A percentile compares a stretch with the other conserved stretches of the same genome.
phyloP scores from a whole-genome alignment of 257 asterid genomes.

The Salvia miltiorrhiza region DNA sequence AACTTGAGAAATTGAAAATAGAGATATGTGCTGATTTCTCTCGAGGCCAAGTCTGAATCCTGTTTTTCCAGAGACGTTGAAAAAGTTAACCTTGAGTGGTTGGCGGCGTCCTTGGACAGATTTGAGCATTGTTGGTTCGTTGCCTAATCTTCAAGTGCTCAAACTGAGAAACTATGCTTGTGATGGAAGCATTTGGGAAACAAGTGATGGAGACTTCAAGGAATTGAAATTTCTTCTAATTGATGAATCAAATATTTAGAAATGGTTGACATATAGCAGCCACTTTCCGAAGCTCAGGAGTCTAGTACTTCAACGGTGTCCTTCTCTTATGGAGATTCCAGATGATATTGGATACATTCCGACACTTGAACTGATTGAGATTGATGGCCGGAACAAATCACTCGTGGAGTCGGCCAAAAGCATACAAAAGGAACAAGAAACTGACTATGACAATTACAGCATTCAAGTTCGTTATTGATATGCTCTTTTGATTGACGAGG shows the following conservation, averaged over 20 bases:
- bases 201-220: background rate
- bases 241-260: too few relatives aligned
- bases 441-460: background rate
- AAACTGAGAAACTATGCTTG: background rate
- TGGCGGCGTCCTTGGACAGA: background rate
- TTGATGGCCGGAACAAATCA: too few relatives aligned
- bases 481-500: too few relatives aligned
- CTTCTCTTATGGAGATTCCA: background rate
- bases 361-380: too few relatives aligned
- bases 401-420: too few relatives aligned
- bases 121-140: background rate
- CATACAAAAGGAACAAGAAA: too few relatives aligned
- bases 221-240: background rate
- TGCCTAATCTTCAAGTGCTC: slow-evolving; percentile 19
- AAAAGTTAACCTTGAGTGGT: background rate
- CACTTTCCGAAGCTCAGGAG: slow-evolving; percentile 1
- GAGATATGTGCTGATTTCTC: too few relatives aligned
- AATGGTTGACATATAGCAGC: background rate
- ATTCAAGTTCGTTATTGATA: background rate
- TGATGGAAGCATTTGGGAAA: background rate
- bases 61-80: background rate
- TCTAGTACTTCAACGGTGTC: background rate
- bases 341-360: too few relatives aligned
- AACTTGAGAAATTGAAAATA: slow-evolving; percentile 10
- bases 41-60: background rate